These are phyloP conservation scores for Cornus florida DNA, from an alignment of 148 eudicot genomes.

Conservation along the genomic window DNA sequence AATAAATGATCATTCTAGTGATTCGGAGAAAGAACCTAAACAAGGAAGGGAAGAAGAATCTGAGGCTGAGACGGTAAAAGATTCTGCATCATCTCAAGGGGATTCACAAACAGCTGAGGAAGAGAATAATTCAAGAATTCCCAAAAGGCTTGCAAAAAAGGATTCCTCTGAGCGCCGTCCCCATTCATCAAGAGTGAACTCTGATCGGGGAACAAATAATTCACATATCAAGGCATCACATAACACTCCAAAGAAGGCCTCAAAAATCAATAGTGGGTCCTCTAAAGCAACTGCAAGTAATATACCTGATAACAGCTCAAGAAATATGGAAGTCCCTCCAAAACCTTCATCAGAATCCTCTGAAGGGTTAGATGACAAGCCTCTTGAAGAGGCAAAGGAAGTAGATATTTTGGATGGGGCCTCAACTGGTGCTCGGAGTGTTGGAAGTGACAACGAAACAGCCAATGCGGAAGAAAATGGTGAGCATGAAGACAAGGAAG, in stretches of 20 bases:
- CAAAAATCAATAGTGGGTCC: constrained; percentile 30
- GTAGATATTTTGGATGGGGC: constrained; percentile 48
- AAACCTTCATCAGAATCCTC: constrained; percentile 55
- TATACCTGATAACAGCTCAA: constrained; percentile 26
- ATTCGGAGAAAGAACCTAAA: constrained; percentile 29
- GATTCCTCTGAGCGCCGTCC: constrained; percentile 24
- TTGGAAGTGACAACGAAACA: constrained; percentile 46
- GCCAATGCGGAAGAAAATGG: constrained; percentile 27
- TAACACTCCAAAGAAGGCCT: constrained; percentile 28
- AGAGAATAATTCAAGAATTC: constrained; percentile 27
- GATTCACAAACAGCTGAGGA: constrained; percentile 62
- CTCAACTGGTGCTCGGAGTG: constrained; percentile 42
- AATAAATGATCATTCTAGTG: constrained; percentile 37
- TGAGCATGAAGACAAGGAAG: constrained; percentile 31
- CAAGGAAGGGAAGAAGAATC: constrained; percentile 55
- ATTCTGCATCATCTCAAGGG: constrained; percentile 67
- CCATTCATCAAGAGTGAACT: constrained; percentile 19
- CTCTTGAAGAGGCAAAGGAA: constrained; percentile 44
- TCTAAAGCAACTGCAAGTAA: constrained; percentile 21
- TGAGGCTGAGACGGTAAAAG: constrained; percentile 64
- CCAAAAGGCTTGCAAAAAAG: constrained; percentile 29
- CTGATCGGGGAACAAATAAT: constrained; percentile 33
- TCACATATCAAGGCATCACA: constrained; percentile 20
- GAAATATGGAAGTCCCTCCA: constrained; percentile 29
- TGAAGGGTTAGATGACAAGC: constrained; percentile 42